Evolutionary conservation across 345 rosid species (phyloP), one percentile per base, ranked within the genome.

Genomic region (Turritis glabra): DNA sequence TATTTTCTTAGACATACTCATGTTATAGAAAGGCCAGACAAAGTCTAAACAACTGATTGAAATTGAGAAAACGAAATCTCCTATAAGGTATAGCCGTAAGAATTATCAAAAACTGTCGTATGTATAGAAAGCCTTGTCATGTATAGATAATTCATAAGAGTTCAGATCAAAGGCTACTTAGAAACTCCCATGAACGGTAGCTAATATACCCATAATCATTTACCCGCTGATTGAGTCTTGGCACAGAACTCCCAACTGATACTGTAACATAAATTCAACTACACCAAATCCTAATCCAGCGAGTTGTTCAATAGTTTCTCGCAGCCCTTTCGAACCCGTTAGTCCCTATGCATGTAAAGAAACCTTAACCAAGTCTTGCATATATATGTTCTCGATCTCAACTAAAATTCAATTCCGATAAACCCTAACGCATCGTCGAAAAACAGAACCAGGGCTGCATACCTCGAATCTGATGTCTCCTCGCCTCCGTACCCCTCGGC

Each of bases 401-500:
- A 58, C 25, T 5, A 38, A 43, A 67, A n/a, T 29, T 35, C 22
- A 47, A 23, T 58, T 61, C 73, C 27, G 9, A 44, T 19, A 75
- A 80, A 71, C 80, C 77, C 74, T 71, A 75, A 74, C 18, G 19
- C 80, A 57, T 13, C 10, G 59, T 35, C 8, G 17, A 15, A 52
- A 41, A 64, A 63, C 37, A 64, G 18, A 32, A 17, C 1, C 63
- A 66, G 11, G 54, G 51, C 52, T 18, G 18, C 80, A 32, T 77
- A 92, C 98, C 98, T 86, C 78, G 69, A 82, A 37, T 76, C 84
- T 47, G 60, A 75, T 63, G 79, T 43, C 47, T 81, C 86, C 25
- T 85, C 87, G 38, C 61, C 67, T 4, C 82, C 86, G 13, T 85
- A 86, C 0, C 82, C 85, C 26, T 90, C 96, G 5, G 74, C 85